phyloP scores from a whole-genome alignment of 2,329 filamentous ascomycete genomes.

The Beauveria bassiana region DNA sequence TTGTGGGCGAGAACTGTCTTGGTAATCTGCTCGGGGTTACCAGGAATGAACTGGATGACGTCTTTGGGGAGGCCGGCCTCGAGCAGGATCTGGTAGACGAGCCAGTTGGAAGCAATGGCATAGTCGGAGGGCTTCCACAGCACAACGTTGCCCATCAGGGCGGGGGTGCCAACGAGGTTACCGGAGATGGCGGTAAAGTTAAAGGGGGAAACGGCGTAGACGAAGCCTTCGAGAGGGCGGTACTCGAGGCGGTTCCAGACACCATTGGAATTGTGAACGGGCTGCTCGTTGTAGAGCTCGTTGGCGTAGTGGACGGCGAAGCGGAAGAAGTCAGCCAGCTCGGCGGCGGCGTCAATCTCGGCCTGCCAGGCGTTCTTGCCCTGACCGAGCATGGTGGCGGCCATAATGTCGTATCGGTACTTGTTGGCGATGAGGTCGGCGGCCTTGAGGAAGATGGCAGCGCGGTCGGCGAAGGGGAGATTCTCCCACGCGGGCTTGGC shows the following conservation, averaged over 20 bases:
- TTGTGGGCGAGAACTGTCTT: slow-evolving; percentile 66
- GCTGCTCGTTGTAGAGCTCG: slow-evolving; percentile 83
- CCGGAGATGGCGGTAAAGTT: slow-evolving; percentile 95
- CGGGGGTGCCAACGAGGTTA: slow-evolving; percentile 76
- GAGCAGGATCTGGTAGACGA: slow-evolving; percentile 81
- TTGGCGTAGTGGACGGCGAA: slow-evolving; percentile 94
- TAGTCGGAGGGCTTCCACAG: slow-evolving; percentile 94
- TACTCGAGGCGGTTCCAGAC: slow-evolving; percentile 92
- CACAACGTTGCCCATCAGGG: slow-evolving; percentile 87
- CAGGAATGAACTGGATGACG: slow-evolving; percentile 90
- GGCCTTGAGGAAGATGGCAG: slow-evolving; percentile 91
- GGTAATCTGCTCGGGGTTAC: slow-evolving; percentile 78
- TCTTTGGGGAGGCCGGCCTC: slow-evolving; percentile 85
- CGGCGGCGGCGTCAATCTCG: slow-evolving; percentile 94
- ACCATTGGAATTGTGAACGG: slow-evolving; percentile 70
- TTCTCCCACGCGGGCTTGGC: slow-evolving; percentile 82
- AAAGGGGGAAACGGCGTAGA: slow-evolving; percentile 90
- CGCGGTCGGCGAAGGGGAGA: slow-evolving; percentile 82
- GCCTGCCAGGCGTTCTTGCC: slow-evolving; percentile 99
- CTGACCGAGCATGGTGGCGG: slow-evolving; percentile 89
- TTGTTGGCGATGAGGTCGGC: slow-evolving; percentile 85
- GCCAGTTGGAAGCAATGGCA: slow-evolving; percentile 83
- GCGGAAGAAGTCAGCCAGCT: slow-evolving; percentile 85
- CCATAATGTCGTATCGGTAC: slow-evolving; percentile 96
- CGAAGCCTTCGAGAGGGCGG: slow-evolving; percentile 85